A percentile compares a stretch with the other conserved stretches of the same genome.
These are phyloP conservation scores for Plasmodium fragile DNA, from an alignment of 169 alveolate species.

Conservation along the genomic window DNA sequence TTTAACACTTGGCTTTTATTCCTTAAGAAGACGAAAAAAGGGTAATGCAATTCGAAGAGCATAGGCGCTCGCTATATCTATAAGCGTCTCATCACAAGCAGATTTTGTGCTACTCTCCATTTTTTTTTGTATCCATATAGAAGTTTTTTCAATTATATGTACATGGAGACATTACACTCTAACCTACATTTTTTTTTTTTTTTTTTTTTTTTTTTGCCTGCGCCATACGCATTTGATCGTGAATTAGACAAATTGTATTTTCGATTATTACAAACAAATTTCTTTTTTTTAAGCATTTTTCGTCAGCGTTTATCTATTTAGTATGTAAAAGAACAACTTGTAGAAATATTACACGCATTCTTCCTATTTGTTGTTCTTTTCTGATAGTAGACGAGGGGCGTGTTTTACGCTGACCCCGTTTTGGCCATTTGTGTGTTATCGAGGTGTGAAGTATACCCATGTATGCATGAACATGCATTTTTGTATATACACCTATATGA, in stretches of 20 bases:
- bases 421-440: not conserved
- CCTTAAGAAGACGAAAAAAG: not conserved
- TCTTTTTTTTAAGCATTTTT: not conserved
- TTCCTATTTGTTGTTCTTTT: not conserved
- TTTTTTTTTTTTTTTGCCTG: slow-evolving; percentile 21
- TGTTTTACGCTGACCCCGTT: not conserved
- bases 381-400: not conserved
- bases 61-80: not conserved
- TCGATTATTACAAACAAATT: not conserved
- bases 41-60: not conserved
- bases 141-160: not conserved
- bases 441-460: not conserved
- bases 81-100: not conserved
- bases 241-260: slow-evolving; percentile 25
- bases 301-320: not conserved
- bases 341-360: not conserved
- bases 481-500: not conserved
- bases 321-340: not conserved
- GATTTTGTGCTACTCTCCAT: not conserved
- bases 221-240: not conserved
- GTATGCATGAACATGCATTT: not conserved
- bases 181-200: slow-evolving; percentile 18
- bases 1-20: not conserved
- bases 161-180: slow-evolving; percentile 5
- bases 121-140: not conserved